These are phyloP conservation scores for Jaenimonas drosophilae DNA, from an alignment of 208 protist species.

Conservation along the genomic window DNA sequence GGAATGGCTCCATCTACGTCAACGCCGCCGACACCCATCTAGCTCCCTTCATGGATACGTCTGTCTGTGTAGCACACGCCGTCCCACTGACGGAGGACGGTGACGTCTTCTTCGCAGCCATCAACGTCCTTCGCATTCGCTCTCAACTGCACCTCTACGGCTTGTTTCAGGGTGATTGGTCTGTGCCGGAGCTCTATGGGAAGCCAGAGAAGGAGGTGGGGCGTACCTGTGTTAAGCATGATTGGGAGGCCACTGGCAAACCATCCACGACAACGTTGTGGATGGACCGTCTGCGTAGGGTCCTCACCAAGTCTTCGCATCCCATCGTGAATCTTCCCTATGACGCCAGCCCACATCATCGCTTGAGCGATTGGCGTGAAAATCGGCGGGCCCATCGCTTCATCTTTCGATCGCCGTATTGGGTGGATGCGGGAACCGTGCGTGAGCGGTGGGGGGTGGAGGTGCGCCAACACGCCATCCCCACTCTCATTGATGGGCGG, in stretches of 20 bases:
- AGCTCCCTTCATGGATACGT: background rate
- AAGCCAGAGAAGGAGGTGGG: background rate
- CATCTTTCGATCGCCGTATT: slow-evolving; percentile 20
- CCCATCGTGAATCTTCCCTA: too few species aligned
- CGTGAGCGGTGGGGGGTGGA: slow-evolving; percentile 16
- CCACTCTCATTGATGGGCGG: slow-evolving; percentile 4
- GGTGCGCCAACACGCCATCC: background rate
- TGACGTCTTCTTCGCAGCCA: slow-evolving; percentile 1
- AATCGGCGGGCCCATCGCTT: background rate
- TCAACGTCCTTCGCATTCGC: background rate
- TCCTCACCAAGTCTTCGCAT: too few species aligned
- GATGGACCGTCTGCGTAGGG: background rate
- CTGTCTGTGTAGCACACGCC: background rate
- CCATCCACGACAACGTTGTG: background rate
- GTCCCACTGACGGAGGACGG: slow-evolving; percentile 4
- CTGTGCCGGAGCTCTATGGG: background rate
- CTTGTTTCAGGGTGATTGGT: too few species aligned
- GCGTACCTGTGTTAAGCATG: background rate
- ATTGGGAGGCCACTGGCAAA: background rate
- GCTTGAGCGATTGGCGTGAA: background rate
- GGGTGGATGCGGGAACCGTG: slow-evolving; percentile 8
- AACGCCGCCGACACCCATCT: slow-evolving; percentile 3
- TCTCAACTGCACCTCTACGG: background rate
- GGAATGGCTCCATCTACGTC: too few species aligned
- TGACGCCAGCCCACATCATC: background rate